phyloP scores from a whole-genome alignment of 768 basidiomycete species.

The Auricularia cornea region DNA sequence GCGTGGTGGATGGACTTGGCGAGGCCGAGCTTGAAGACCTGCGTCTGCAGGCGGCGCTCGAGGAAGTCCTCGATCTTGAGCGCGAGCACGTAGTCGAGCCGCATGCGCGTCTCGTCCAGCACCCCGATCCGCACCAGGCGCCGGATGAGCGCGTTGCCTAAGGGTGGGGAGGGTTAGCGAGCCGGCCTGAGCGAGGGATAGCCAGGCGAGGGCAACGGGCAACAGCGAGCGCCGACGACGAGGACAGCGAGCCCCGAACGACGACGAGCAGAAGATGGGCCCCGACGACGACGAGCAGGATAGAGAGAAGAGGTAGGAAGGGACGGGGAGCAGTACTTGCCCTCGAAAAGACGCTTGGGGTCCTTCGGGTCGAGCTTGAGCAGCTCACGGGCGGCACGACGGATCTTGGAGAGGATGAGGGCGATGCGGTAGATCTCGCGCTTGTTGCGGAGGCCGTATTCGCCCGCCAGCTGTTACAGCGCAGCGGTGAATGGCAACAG shows the following conservation, averaged over 20 bases:
- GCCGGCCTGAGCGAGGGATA: slow-evolving; percentile 89
- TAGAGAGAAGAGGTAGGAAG: not conserved
- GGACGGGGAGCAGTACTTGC: slow-evolving; percentile 37
- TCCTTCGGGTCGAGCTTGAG: slow-evolving; percentile 99
- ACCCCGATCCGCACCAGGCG: slow-evolving; percentile 99
- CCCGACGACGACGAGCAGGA: too few species aligned
- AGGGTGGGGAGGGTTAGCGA: slow-evolving; percentile 34
- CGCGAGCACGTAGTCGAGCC: slow-evolving; percentile 99
- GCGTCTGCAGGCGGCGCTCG: slow-evolving; percentile 97
- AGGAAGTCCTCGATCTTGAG: slow-evolving; percentile 99
- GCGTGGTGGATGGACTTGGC: slow-evolving; percentile 99
- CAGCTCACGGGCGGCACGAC: slow-evolving; percentile 99
- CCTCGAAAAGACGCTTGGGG: slow-evolving; percentile 98
- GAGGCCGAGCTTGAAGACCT: slow-evolving; percentile 98
- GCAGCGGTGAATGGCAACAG: not conserved
- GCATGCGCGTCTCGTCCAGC: slow-evolving; percentile 97
- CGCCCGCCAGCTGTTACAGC: slow-evolving; percentile 79
- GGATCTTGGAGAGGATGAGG: slow-evolving; percentile 97
- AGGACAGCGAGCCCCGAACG: too few species aligned
- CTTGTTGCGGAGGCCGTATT: slow-evolving; percentile 99
- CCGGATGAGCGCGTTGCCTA: slow-evolving; percentile 78
- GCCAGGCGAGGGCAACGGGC: slow-evolving; percentile 30
- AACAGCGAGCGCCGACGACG: not conserved
- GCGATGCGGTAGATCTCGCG: slow-evolving; percentile 99
- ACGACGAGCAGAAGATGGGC: not conserved